A percentile compares a stretch with the other conserved stretches of the same genome.
phyloP scores from a whole-genome alignment of 2,329 filamentous ascomycete genomes.

The Lizonia empirigonia region DNA sequence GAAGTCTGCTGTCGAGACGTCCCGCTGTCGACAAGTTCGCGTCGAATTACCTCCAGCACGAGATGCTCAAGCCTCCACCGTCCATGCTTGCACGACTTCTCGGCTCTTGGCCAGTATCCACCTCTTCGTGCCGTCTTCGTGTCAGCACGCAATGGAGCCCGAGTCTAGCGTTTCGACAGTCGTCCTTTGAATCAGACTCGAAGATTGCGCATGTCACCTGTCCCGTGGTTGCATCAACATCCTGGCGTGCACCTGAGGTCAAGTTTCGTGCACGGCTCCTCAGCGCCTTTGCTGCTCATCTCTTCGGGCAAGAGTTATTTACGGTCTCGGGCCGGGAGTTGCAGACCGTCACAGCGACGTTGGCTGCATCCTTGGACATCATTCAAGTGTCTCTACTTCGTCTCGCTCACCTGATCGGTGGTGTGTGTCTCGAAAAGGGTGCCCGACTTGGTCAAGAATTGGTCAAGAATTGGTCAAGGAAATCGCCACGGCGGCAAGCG shows the following conservation, averaged over 20 bases:
- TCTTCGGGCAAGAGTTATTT: background rate
- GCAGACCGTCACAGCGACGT: too few relatives aligned
- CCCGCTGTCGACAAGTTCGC: background rate
- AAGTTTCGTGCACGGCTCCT: background rate
- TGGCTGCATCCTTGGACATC: background rate
- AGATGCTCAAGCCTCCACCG: slow-evolving; percentile 8
- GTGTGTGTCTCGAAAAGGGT: background rate
- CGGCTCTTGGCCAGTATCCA: slow-evolving; percentile 2
- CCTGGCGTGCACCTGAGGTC: background rate
- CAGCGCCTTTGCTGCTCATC: background rate
- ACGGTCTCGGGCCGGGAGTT: too few relatives aligned
- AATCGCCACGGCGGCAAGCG: background rate
- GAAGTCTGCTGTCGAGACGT: background rate
- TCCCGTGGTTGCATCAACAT: background rate
- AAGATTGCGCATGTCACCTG: background rate
- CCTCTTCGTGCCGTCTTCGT: background rate
- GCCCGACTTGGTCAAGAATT: slow-evolving; percentile 1
- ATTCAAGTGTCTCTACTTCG: background rate
- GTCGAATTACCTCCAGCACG: background rate
- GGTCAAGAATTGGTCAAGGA: background rate
- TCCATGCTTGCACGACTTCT: slow-evolving; percentile 1
- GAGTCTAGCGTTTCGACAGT: background rate
- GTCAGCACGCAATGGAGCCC: background rate
- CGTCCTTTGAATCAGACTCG: background rate
- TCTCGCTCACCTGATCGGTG: background rate